A percentile compares a stretch with the other conserved stretches of the same genome.
These are phyloP conservation scores for Colletotrichum scovillei DNA, from an alignment of 2,329 filamentous ascomycete species.

Conservation along the genomic window DNA sequence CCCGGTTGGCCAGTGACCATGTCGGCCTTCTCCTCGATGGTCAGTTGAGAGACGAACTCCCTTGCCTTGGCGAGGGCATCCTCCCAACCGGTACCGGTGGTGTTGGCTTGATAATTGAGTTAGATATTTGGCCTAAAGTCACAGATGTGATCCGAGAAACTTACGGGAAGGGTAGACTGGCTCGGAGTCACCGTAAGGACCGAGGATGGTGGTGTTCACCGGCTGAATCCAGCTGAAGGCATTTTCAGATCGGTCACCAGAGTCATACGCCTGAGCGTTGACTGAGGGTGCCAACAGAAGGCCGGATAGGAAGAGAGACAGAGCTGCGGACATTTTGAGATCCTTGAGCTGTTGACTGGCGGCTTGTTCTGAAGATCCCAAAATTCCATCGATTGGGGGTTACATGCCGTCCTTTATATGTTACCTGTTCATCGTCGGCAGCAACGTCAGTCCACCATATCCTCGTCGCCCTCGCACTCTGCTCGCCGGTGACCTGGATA, in stretches of 20 bases:
- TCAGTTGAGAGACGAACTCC: slow-evolving; percentile 44
- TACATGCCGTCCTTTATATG: slow-evolving; percentile 21
- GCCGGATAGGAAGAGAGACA: slow-evolving; percentile 59
- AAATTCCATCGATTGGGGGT: not conserved
- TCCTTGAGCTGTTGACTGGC: slow-evolving; percentile 21
- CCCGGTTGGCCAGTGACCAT: slow-evolving; percentile 49
- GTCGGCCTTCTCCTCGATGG: slow-evolving; percentile 44
- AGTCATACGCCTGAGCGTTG: slow-evolving; percentile 42
- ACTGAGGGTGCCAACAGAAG: slow-evolving; percentile 44
- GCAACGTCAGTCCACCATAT: slow-evolving; percentile 11
- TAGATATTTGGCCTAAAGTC: slow-evolving; percentile 18
- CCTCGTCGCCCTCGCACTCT: not conserved
- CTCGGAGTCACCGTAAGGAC: slow-evolving; percentile 52
- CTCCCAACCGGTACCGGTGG: slow-evolving; percentile 50
- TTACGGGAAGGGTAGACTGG: slow-evolving; percentile 50
- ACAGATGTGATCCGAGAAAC: slow-evolving; percentile 30
- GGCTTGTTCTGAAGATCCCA: slow-evolving; percentile 27
- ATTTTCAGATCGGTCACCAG: slow-evolving; percentile 39
- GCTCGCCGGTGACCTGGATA: not conserved
- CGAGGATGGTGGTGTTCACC: slow-evolving; percentile 52
- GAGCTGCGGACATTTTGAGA: slow-evolving; percentile 36
- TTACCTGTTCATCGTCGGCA: not conserved
- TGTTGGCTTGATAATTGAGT: slow-evolving; percentile 44
- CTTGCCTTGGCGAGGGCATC: slow-evolving; percentile 50
- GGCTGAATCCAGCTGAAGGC: slow-evolving; percentile 54